Percentiles rank a stretch among this genome's conserved stretches.
These are phyloP conservation scores for Microcos paniculata DNA, from an alignment of 345 rosid species.

Conservation along the genomic window DNA sequence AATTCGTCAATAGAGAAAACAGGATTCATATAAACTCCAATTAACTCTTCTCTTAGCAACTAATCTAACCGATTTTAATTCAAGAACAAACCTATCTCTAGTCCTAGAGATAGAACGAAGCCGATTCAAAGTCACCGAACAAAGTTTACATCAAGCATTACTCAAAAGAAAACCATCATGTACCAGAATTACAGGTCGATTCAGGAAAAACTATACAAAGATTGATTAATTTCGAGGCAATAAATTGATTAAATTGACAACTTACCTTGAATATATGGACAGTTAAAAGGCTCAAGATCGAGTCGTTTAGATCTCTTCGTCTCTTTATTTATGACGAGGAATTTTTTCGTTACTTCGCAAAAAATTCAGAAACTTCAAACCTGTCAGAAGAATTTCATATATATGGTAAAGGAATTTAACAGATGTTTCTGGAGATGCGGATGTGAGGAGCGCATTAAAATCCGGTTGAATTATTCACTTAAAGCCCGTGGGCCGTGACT, in stretches of 20 bases:
- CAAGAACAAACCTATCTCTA: background rate
- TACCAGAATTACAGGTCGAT: background rate
- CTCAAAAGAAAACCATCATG: no score
- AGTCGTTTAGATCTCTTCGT: background rate
- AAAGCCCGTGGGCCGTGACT: slow-evolving; percentile 7
- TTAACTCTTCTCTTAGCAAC: background rate
- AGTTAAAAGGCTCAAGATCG: background rate
- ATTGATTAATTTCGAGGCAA: background rate
- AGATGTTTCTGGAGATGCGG: slow-evolving; percentile 72
- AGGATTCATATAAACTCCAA: background rate
- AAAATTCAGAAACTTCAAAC: rapidly evolving
- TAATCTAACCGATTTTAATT: background rate
- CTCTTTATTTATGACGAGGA: background rate
- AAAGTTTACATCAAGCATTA: background rate
- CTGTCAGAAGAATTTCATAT: background rate
- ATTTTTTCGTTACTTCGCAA: background rate
- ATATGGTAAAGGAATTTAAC: background rate
- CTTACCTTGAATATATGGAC: slow-evolving; percentile 5
- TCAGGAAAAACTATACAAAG: background rate
- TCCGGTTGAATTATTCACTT: slow-evolving; percentile 20
- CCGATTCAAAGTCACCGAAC: background rate
- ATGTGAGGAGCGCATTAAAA: slow-evolving; percentile 28
- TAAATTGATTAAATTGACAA: background rate
- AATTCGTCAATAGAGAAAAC: background rate
- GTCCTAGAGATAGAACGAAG: background rate